Evolutionary conservation across 805 yeast species (phyloP), one percentile per base, ranked within the genome.

Genomic region (Wickerhamiella sorbophila): DNA sequence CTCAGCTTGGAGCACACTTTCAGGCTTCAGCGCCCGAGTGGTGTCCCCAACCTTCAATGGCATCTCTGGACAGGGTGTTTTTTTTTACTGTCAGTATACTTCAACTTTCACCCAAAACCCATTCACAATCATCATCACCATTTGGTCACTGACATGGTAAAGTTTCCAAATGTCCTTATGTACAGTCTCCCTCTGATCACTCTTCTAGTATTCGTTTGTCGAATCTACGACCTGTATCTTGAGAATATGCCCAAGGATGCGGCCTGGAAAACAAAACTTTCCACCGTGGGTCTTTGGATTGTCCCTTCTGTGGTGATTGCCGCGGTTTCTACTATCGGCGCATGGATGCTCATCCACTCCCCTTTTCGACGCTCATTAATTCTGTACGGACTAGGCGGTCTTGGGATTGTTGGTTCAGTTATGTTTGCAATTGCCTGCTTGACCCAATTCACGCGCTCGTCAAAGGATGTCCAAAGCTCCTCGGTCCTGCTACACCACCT

Each of bases 401-500:
- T 40, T 10, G 49, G 49, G 5, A 8, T 39, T n/a, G 5, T 36
- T n/a, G 51, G 47, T 12, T 39, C 38, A 1, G 31, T 43, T 9
- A 2, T 40, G 14, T 41, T 40, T 33, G 31, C 35, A 4, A 26
- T 29, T 1, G 45, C 46, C 24, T 26, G 44, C 31, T 21, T 26
- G 12, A 35, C 27, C 24, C 41, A 43, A 22, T 44, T 45, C 10
- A 36, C 31, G 36, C 33, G 29, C 18, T 22, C 27, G 18, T n/a
- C 15, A 14, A 40, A 24, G 42, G 40, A 32, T 26, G 34, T 36
- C 15, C 12, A 14, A 6, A 31, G 38, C 4, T n/a, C 31, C 3
- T 5, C 38, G 14, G 43, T 40, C 5, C 41, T 50, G 2, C 46
- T 49, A 24, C 46, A 47, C 40, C 52, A 49, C 26, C 34, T 48